Base-by-base conservation (phyloP, 1,139 yeast genomes). In the Protomyces arabidopsidicola region DNA sequence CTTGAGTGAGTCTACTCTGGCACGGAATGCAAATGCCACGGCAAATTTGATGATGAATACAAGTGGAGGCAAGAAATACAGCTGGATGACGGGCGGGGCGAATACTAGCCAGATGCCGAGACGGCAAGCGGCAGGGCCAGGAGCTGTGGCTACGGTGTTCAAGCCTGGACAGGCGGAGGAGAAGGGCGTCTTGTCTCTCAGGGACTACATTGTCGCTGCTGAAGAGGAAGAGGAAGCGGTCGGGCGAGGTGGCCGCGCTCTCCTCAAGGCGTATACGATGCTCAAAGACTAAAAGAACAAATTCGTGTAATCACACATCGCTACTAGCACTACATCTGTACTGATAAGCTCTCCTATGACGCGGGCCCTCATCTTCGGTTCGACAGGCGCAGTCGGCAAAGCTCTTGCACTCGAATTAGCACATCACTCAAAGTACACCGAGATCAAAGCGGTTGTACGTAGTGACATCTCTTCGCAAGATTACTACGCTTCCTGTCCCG, bases 41-140 rank as follows among this genome's bases (percentile, higher is more conserved):
- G 65, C 65, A 35, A 58, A 59, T 16, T 50, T 63, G 54, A 63
- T 63, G 65, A 53, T 63, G 50, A 63, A 63, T 52, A 58, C 52
- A 2, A 54, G 61, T 18, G 65, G 65, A 2, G 63, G 65, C 10
- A 63, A 63, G 58, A 63, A 63, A 39, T 63, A 63, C 57, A 55
- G 61, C 31, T 63, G 65, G 65, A 63, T 63, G 65, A 63, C 65
- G 9, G 48, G 48, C 24, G 45, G 56, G 3, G 56, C 56, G 8
- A 58, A 51, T 16, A 51, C 62, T 6, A 38, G 56, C 10, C 62
- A 58, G 34, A 20, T 39, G 18, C 56, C 62, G 9, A 10, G 62
- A 34, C 38, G 62, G 34, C 52, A 38, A 20, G 52, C 62, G 20
- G 42, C 56, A 9, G 48, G 48, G 27, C 42, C 52, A 5, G 56